Evolutionary conservation across 2,329 filamentous ascomycete species (phyloP), one percentile per base, ranked within the genome.

Genomic region (Trichoderma sp.): DNA sequence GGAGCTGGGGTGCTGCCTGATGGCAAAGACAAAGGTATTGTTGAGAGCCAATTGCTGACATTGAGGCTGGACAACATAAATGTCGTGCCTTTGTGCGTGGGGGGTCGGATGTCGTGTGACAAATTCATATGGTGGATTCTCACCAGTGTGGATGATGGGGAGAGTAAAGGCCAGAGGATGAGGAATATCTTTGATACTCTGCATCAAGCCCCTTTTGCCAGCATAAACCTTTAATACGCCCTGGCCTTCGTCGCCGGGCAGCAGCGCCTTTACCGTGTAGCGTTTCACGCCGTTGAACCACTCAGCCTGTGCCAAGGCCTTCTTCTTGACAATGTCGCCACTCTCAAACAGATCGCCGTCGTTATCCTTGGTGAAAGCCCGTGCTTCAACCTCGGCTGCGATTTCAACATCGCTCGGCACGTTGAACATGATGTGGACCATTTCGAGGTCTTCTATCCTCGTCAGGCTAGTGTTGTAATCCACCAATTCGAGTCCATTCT

Each of bases 1-100:
- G 0, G 93, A 91, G 77, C 82, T 85, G 0, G 94, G 92, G 77
- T 99, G 94, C 77, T 99, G 96, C 56, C 96, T 92, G 70, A 99
- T 91, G 65, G 92, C 92, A 79, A 99, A 99, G 32, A 99, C 95
- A 77, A 97, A 99, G 0, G 96, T 99, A 78, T 99, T 98, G 83
- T 98, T 97, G 68, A 97, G 85, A 1, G 93, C 94, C 32, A 99
- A 84, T 30, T 90, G 89, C 72, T 91, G 87, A 78, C 96, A 99
- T 79, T 99, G 96, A 1, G 96, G 96, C 77, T 98, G 96, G 55
- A 94, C 92, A 71, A 99, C 92, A 79, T 99, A 99, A 69, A 99
- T 90, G 77, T 99, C 96, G 79, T 99, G 94, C 52, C 95, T 89
- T 77, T 97, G 94, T n/a, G 96, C 96, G 78, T 99, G 96, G 10